These are phyloP conservation scores for Scenedesmus sp. DNA, from an alignment of 163 green algal species.

Conservation along the genomic window DNA sequence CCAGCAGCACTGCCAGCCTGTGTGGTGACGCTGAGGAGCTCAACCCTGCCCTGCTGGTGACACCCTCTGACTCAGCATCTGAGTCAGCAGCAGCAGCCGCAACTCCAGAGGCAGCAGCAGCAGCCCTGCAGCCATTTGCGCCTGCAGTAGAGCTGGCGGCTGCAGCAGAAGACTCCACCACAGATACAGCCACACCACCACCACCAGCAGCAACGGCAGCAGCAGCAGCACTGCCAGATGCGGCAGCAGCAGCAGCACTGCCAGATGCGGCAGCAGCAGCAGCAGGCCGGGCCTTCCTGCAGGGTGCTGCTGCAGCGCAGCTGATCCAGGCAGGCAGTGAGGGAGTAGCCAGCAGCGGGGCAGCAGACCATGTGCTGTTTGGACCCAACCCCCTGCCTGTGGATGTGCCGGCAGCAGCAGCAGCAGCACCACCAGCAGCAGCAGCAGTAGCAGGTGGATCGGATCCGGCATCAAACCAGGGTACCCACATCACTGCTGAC, in stretches of 20 bases:
- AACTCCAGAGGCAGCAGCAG: background rate
- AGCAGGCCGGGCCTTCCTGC: background rate
- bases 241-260: background rate
- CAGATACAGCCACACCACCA: background rate
- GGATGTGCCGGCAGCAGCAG: background rate
- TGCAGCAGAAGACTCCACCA: background rate
- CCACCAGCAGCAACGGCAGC: background rate
- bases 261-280: background rate
- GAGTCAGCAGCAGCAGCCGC: background rate
- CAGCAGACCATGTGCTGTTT: constrained; percentile 8
- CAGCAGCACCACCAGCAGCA: constrained; percentile 26
- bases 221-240: background rate
- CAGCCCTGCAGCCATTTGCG: background rate
- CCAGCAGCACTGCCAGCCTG: background rate
- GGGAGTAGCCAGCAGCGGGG: background rate
- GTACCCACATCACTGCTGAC: background rate
- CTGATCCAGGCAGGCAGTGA: background rate
- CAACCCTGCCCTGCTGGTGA: background rate
- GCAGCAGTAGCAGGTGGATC: background rate
- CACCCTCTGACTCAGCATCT: background rate
- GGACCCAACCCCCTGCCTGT: background rate
- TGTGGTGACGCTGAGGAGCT: background rate
- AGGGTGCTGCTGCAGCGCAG: background rate
- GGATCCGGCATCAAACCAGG: background rate
- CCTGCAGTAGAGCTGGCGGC: background rate